Evolutionary conservation across 2,329 filamentous ascomycete genomes (phyloP), one percentile per base, ranked within the genome.

Genomic region (Nemania sp.): DNA sequence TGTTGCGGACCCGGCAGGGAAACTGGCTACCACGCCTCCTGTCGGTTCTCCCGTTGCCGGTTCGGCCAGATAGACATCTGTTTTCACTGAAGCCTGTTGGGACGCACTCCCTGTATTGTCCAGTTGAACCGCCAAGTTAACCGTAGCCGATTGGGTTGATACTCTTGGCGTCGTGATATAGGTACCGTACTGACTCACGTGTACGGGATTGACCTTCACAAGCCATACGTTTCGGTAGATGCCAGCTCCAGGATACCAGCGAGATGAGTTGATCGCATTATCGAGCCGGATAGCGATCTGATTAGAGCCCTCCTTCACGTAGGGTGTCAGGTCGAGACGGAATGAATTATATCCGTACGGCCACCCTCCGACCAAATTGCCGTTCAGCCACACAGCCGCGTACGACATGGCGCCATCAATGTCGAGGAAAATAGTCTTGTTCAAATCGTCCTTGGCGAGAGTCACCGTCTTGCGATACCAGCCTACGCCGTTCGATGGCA

Each of bases 171-270:
- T 78, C 1, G 78, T 81, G 56, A 84, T 73, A 49, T 75, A 80
- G 0, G 81, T 83, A 3, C 82, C 83, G 48, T 73, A 81, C 46
- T 84, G 79, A 9, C 70, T 77, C 2, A 85, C 77, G 59, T 83
- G 82, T 0, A 75, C 72, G 1, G 76, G 68, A 37, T 78, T 70
- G 11, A 79, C 77, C 58, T 80, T 83, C 37, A 79, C 77, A 15
- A 85, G 74, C 82, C 81, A 85, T 3, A 84, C 74, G 59, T 83
- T 83, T 1, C 81, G 77, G 66, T 84, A 84, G 13, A 85, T 72
- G 1, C 82, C 82, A 12, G 74, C 82, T 13, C 82, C 82, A 3
- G 82, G 81, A 61, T 84, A 85, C 80, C 81, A 85, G 2, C 82
- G 77, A 2, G 82, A 80, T 1, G 76, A 80, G 15, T 81, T 74